Base-by-base conservation (phyloP, 2,329 filamentous ascomycete genomes). In the Ascochyta koolunga region DNA sequence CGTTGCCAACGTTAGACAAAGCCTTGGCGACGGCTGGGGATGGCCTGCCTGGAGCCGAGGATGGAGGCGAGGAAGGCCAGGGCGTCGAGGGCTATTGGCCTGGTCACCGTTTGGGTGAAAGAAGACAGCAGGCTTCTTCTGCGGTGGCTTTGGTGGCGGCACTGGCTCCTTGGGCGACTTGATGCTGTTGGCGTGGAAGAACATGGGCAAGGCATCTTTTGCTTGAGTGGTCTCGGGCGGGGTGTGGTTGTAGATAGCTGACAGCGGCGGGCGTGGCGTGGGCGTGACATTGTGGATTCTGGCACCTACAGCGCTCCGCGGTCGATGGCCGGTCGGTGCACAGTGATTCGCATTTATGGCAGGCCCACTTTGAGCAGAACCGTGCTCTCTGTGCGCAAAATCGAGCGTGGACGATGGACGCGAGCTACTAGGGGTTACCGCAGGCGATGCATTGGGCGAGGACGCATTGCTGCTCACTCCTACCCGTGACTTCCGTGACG, bases 131-230 rank as follows among this genome's bases (percentile, higher is more conserved):
- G 75, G 70, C 62, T 82, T 83, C 71, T 76, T 78, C 21, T 62
- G 64, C 11, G 61, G 48, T 59, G 61, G 59, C 67, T 68, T 58
- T n/a, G 54, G 59, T 35, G 54, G 56, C 62, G 59, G 55, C 33
- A 52, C 54, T 33, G 71, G 71, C 53, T 73, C 73, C 54, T 72
- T 72, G 15, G 68, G 50, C 36, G 65, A 58, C 66, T 72, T 53
- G 33, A 83, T 89, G 64, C 96, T 91, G 71, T 87, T 91, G 24
- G 93, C 95, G 72, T 96, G 93, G 73, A 99, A 97, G 82, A 98
- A 98, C 78, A 91, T 93, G 47, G 88, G 76, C 18, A 76, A 76
- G 32, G 68, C 67, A 39, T 70, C 72, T 39, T 62, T 61, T 11
- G 59, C 47, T 13, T 56, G 60, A 22, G 61, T 66, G 3, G 50